Percentiles rank a stretch among this genome's conserved stretches.
Evolutionary conservation across 1,284 basidiomycete species (phyloP).

Genomic region (Thelephora terrestris): DNA sequence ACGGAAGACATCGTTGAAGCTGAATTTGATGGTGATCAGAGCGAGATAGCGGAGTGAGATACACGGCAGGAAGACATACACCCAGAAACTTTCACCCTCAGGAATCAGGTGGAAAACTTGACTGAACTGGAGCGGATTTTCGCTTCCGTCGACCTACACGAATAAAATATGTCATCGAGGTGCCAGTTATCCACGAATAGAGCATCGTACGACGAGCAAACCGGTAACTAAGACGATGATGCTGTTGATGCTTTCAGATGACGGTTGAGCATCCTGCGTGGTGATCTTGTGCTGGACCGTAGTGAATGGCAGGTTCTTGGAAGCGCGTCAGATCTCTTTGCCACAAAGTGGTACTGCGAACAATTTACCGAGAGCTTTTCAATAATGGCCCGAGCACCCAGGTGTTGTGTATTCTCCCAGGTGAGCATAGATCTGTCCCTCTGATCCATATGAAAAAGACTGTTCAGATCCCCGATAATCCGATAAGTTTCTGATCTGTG

Average conservation of each 20-base stretch:
- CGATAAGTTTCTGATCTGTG: slow-evolving; percentile 8
- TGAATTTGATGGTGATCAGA: slow-evolving; percentile 19
- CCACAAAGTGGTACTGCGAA: neutral
- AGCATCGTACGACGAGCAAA: slow-evolving; percentile 54
- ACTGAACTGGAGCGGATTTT: slow-evolving; percentile 78
- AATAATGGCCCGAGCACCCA: slow-evolving; percentile 54
- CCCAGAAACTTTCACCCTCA: slow-evolving; percentile 74
- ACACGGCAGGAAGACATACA: slow-evolving; percentile 42
- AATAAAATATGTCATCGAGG: slow-evolving; percentile 7
- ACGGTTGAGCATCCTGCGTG: slow-evolving; percentile 87
- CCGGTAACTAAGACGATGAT: slow-evolving; percentile 89
- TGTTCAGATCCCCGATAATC: slow-evolving; percentile 7
- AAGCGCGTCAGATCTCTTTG: slow-evolving; percentile 1
- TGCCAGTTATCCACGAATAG: neutral
- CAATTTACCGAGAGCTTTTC: slow-evolving; percentile 72
- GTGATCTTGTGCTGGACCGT: slow-evolving; percentile 79
- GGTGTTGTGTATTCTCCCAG: slow-evolving; percentile 65
- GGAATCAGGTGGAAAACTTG: slow-evolving; percentile 88
- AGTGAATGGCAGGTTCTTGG: slow-evolving; percentile 69
- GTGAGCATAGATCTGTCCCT: slow-evolving; percentile 81
- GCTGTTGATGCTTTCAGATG: slow-evolving; percentile 48
- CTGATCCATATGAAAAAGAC: slow-evolving; percentile 31
- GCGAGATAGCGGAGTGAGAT: neutral
- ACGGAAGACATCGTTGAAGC: slow-evolving; percentile 85
- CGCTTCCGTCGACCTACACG: slow-evolving; percentile 65